phyloP scores from a whole-genome alignment of 2,329 filamentous ascomycete genomes.

The Aphanocladium album region DNA sequence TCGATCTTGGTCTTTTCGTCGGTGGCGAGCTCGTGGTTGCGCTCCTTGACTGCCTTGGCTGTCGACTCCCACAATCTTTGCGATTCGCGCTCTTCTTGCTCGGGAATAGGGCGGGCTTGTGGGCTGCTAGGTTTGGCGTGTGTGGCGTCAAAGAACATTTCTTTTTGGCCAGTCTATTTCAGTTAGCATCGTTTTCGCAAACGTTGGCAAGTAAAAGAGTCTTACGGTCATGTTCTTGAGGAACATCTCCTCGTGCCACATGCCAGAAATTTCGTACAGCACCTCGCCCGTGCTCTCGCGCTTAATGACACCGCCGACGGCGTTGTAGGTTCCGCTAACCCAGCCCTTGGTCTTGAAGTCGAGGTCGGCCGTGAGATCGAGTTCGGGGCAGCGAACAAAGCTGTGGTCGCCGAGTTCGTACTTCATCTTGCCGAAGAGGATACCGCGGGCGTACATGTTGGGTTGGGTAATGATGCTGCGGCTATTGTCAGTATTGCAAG shows the following conservation, averaged over 20 bases:
- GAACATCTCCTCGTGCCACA: conserved; percentile 94
- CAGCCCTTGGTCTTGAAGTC: conserved; percentile 99
- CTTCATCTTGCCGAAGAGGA: conserved; percentile 98
- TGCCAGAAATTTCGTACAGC: conserved; percentile 84
- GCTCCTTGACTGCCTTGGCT: conserved; percentile 72
- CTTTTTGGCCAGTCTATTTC: conserved; percentile 75
- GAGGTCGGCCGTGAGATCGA: conserved; percentile 80
- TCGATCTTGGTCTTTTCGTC: conserved; percentile 97
- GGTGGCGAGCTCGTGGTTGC: conserved; percentile 84
- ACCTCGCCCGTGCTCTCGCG: conserved; percentile 80
- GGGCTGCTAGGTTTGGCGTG: conserved; percentile 73
- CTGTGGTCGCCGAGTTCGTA: conserved; percentile 97
- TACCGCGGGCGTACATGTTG: conserved; percentile 98
- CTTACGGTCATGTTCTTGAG: conserved; percentile 78
- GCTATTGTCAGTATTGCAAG: not conserved
- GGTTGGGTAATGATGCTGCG: conserved; percentile 62
- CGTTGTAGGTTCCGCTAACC: conserved; percentile 93
- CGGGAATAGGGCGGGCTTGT: conserved; percentile 67
- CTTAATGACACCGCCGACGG: conserved; percentile 86
- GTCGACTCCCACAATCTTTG: conserved; percentile 82
- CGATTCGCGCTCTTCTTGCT: conserved; percentile 87
- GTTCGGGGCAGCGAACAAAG: conserved; percentile 84
- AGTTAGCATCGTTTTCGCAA: not conserved
- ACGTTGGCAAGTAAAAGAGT: too few species aligned
- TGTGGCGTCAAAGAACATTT: conserved; percentile 82